These are phyloP conservation scores for Casaregolazyma lundiana DNA, from an alignment of 1,139 yeast genomes.

Conservation along the genomic window DNA sequence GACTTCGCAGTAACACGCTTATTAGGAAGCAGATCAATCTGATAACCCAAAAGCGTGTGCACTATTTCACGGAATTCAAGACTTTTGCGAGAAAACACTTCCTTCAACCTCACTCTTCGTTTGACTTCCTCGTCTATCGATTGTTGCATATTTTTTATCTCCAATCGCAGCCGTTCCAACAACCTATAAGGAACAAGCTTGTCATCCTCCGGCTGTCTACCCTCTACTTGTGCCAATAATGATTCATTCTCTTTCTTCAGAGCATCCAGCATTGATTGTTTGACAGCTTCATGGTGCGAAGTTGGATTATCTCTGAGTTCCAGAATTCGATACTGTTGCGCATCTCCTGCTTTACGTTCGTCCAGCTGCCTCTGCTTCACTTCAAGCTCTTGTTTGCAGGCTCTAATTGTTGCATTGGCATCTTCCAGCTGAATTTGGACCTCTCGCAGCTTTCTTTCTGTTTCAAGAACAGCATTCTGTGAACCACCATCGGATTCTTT, in stretches of 20 bases:
- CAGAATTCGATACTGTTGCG: constrained; percentile 42
- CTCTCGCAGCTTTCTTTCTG: constrained; percentile 27
- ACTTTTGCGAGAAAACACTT: constrained; percentile 67
- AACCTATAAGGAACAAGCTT: constrained; percentile 54
- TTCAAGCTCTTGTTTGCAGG: constrained; percentile 24
- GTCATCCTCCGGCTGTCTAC: constrained; percentile 10
- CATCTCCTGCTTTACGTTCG: constrained; percentile 12
- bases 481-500: constrained; percentile 21
- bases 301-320: constrained; percentile 69
- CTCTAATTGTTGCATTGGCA: constrained; percentile 20
- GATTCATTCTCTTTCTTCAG: constrained; percentile 61
- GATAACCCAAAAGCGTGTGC: constrained; percentile 66
- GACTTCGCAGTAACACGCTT: constrained; percentile 65
- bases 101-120: constrained; percentile 54
- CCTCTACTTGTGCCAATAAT: constrained; percentile 34
- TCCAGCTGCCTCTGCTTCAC: constrained; percentile 28
- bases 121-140: constrained; percentile 54
- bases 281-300: constrained; percentile 59
- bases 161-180: constrained; percentile 59
- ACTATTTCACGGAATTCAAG: constrained; percentile 67
- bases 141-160: constrained; percentile 45
- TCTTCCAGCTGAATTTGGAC: constrained; percentile 29
- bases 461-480: constrained; percentile 34
- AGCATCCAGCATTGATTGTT: constrained; percentile 47
- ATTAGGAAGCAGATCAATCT: constrained; percentile 64